Evolutionary conservation across 345 rosid genomes (phyloP).

Genomic region (Gossypium turneri): DNA sequence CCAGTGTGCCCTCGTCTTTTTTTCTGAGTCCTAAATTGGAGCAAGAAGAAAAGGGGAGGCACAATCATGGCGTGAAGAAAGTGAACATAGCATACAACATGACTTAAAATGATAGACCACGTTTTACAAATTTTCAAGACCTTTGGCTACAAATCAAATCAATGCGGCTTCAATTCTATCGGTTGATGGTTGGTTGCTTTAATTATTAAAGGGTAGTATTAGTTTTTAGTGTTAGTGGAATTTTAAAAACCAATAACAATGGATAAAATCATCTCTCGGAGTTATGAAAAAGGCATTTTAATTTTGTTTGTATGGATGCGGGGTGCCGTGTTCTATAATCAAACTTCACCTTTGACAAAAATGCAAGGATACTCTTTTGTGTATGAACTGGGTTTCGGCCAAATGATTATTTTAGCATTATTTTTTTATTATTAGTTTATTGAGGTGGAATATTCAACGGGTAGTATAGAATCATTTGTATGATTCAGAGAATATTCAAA

Average conservation of each 20-base stretch:
- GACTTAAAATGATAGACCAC: too few relatives aligned
- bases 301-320: background rate
- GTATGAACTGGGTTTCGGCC: background rate
- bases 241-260: too few relatives aligned
- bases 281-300: too few relatives aligned
- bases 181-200: too few relatives aligned
- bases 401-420: background rate
- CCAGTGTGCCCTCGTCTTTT: background rate
- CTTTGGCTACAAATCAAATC: too few relatives aligned
- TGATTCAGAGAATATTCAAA: constrained; percentile 9
- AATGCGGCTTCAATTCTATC: too few relatives aligned
- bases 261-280: too few relatives aligned
- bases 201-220: too few relatives aligned
- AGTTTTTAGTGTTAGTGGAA: too few relatives aligned
- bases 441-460: constrained; percentile 9
- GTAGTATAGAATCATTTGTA: background rate
- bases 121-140: too few relatives aligned
- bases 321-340: background rate
- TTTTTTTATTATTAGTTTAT: background rate
- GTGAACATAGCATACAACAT: too few relatives aligned
- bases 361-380: background rate
- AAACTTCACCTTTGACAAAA: background rate
- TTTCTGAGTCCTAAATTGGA: background rate
- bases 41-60: background rate
- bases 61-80: too few relatives aligned